phyloP scores from a whole-genome alignment of 768 basidiomycete species.

The Rhizopogon vesiculosus region DNA sequence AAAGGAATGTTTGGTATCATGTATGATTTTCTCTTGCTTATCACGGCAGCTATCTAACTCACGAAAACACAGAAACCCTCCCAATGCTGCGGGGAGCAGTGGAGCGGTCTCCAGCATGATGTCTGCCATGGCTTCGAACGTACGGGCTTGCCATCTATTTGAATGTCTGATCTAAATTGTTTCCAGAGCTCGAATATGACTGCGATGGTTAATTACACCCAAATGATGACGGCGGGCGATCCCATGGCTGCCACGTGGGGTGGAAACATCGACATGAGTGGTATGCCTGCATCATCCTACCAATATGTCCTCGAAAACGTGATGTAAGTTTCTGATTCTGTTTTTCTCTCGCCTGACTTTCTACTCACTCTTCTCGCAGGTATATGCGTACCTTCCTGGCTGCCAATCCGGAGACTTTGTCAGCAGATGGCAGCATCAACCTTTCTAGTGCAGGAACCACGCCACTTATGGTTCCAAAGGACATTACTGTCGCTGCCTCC shows the following conservation, averaged over 20 bases:
- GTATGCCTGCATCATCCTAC: constrained; percentile 53
- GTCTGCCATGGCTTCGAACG: constrained; percentile 39
- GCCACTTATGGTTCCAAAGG: constrained; percentile 57
- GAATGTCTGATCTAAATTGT: not conserved
- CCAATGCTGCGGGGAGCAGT: constrained; percentile 37
- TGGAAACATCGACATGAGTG: constrained; percentile 50
- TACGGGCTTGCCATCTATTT: constrained; percentile 21
- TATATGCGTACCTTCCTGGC: constrained; percentile 40
- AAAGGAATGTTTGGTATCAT: constrained; percentile 87
- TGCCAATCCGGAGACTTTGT: constrained; percentile 48
- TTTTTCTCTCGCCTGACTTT: constrained; percentile 1
- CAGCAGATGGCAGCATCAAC: constrained; percentile 47
- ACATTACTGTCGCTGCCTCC: constrained; percentile 42
- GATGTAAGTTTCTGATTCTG: constrained; percentile 19
- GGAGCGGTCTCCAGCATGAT: constrained; percentile 53
- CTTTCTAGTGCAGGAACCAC: constrained; percentile 36
- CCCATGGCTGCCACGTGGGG: constrained; percentile 54
- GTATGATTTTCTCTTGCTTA: constrained; percentile 23
- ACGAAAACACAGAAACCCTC: constrained; percentile 46
- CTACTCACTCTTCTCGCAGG: constrained; percentile 7
- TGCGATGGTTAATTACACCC: constrained; percentile 50
- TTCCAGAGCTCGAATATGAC: constrained; percentile 49
- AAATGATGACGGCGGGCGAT: constrained; percentile 44
- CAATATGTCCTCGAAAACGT: constrained; percentile 52
- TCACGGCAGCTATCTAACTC: constrained; percentile 1